Percentiles rank a stretch among this genome's conserved stretches.
phyloP scores from a whole-genome alignment of 2,329 filamentous ascomycete species.

The Endocalyx cinctus region DNA sequence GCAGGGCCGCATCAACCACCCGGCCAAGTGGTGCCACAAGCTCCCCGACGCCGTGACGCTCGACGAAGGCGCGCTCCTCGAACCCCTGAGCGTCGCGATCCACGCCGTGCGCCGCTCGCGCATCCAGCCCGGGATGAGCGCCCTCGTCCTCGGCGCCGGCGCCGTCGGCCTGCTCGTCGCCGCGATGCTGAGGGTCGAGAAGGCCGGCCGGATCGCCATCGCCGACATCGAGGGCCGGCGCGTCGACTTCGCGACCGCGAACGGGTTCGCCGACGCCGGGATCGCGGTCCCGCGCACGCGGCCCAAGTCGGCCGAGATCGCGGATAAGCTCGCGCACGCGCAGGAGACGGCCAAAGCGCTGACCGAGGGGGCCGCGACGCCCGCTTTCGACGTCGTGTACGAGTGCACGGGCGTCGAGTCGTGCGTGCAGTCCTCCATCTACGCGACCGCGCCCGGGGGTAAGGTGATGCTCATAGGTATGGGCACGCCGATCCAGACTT shows the following conservation, averaged over 20 bases:
- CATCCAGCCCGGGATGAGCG: slow-evolving; percentile 34
- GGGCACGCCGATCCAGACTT: slow-evolving; percentile 71
- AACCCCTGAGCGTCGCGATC: slow-evolving; percentile 56
- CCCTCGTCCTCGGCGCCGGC: slow-evolving; percentile 57
- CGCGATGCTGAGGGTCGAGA: slow-evolving; percentile 49
- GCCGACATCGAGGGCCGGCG: slow-evolving; percentile 54
- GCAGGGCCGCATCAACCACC: slow-evolving; percentile 52
- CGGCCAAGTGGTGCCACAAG: slow-evolving; percentile 53
- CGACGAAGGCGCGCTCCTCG: slow-evolving; percentile 52
- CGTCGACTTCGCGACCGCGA: slow-evolving; percentile 50
- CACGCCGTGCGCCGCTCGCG: slow-evolving; percentile 48
- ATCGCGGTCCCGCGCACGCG: slow-evolving; percentile 46
- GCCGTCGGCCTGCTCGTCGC: slow-evolving; percentile 57
- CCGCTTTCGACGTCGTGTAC: too few relatives aligned
- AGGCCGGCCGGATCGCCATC: slow-evolving; percentile 43
- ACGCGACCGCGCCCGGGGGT: slow-evolving; percentile 63
- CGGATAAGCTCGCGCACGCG: slow-evolving; percentile 49
- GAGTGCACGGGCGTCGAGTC: slow-evolving; percentile 77
- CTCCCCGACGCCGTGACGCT: slow-evolving; percentile 44
- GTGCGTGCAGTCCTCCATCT: slow-evolving; percentile 71
- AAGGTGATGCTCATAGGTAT: slow-evolving; percentile 74
- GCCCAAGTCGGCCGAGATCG: slow-evolving; percentile 44
- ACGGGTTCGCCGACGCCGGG: slow-evolving; percentile 51
- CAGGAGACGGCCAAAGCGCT: slow-evolving; percentile 42
- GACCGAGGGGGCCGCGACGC: slow-evolving; percentile 57